These are phyloP conservation scores for Penstemon newberryi DNA, from an alignment of 257 asterid genomes.

Conservation along the genomic window DNA sequence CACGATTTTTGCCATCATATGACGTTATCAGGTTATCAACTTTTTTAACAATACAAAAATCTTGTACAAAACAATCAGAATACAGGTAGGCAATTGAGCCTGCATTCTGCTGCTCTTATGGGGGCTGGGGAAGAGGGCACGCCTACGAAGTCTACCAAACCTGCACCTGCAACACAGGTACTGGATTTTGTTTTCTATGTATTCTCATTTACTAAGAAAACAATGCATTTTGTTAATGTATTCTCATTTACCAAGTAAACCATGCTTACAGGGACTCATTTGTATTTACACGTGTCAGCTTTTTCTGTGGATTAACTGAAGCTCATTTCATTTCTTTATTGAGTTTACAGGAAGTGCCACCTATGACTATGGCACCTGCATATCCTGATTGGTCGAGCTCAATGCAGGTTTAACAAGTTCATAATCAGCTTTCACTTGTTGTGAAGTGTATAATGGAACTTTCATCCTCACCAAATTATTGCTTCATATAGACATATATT, in stretches of 20 bases:
- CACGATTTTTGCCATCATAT: slow-evolving; percentile 13
- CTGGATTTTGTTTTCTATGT: slow-evolving; percentile 5
- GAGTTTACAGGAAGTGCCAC: slow-evolving; percentile 64
- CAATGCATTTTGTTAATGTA: not conserved
- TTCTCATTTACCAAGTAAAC: not conserved
- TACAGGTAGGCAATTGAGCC: slow-evolving; percentile 30
- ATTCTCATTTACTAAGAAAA: slow-evolving; percentile 12
- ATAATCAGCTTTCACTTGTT: slow-evolving; percentile 6
- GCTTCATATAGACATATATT: slow-evolving; percentile 10
- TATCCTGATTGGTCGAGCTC: slow-evolving; percentile 92
- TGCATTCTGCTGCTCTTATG: slow-evolving; percentile 48
- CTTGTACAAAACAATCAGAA: slow-evolving; percentile 16
- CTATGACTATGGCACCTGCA: slow-evolving; percentile 56
- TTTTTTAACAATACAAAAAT: slow-evolving; percentile 24
- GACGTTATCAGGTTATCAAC: slow-evolving; percentile 30
- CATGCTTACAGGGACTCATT: not conserved
- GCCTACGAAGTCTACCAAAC: slow-evolving; percentile 65
- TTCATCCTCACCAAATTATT: not conserved
- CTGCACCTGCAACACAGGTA: slow-evolving; percentile 63
- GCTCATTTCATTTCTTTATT: slow-evolving; percentile 24
- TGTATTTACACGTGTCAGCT: not conserved
- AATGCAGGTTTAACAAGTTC: slow-evolving; percentile 63
- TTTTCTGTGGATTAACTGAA: slow-evolving; percentile 10
- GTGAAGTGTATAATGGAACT: slow-evolving; percentile 11
- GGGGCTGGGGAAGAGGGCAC: slow-evolving; percentile 78